phyloP scores from a whole-genome alignment of 768 basidiomycete species.

The Lentinula boryana region DNA sequence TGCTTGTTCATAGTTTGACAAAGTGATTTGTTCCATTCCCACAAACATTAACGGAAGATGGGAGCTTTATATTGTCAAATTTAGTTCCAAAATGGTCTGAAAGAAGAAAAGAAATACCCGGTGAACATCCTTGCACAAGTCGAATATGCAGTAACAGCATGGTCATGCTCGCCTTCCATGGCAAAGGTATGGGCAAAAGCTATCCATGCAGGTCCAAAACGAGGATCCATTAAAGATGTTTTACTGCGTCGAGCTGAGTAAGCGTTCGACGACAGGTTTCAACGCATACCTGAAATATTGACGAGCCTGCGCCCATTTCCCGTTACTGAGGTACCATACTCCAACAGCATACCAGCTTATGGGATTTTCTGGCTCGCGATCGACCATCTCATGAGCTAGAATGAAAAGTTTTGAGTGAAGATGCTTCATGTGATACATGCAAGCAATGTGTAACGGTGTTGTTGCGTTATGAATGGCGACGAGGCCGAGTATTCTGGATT shows the following conservation, averaged over 20 bases:
- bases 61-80: conserved; percentile 48
- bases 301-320: conserved; percentile 86
- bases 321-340: conserved; percentile 87
- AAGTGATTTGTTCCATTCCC: conserved; percentile 95
- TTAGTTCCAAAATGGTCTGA: not conserved
- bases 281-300: conserved; percentile 86
- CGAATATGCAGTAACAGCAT: conserved; percentile 97
- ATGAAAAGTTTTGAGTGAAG: conserved; percentile 92
- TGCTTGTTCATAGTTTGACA: conserved; percentile 76
- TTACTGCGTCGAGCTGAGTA: conserved; percentile 49
- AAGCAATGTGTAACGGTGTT: conserved; percentile 92
- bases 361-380: conserved; percentile 87
- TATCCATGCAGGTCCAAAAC: conserved; percentile 96
- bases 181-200: conserved; percentile 98
- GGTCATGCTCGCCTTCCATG: conserved; percentile 95
- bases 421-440: conserved; percentile 94
- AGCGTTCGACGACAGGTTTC: not conserved
- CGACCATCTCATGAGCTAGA: conserved; percentile 93
- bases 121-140: conserved; percentile 94
- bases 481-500: conserved; percentile 70
- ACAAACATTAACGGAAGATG: conserved; percentile 94
- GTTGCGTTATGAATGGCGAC: conserved; percentile 86
- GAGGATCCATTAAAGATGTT: conserved; percentile 93
- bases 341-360: conserved; percentile 99
- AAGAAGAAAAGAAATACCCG: conserved; percentile 49